Evolutionary conservation across 495 filamentous ascomycete species (phyloP).

Genomic region (Penicillium antarcticum): DNA sequence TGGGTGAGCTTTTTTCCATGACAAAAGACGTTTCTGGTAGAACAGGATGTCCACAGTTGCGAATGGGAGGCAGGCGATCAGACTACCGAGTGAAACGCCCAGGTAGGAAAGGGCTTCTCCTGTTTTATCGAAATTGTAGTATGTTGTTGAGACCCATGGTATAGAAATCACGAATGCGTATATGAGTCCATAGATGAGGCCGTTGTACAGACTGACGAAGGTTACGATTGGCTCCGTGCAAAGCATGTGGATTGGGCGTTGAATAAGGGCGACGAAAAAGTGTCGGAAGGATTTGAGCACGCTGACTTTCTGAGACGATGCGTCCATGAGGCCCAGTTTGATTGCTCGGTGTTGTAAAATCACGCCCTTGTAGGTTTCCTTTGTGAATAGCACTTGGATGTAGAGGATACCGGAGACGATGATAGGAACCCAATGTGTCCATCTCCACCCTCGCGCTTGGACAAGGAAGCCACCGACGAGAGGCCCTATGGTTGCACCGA

Average conservation of each 20-base stretch:
- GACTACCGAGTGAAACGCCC: conserved; percentile 1
- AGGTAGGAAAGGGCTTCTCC: conserved; percentile 4
- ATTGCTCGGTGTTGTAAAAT: conserved; percentile 46
- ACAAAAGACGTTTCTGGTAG: not conserved
- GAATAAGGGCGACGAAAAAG: conserved; percentile 1
- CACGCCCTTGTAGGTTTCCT: conserved; percentile 49
- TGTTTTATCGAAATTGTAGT: not conserved
- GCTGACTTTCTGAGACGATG: not conserved
- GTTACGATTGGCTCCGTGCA: not conserved
- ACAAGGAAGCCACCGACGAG: conserved; percentile 43
- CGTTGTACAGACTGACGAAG: not conserved
- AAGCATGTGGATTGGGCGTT: conserved; percentile 1
- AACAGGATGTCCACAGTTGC: not conserved
- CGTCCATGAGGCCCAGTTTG: conserved; percentile 20
- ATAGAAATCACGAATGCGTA: not conserved
- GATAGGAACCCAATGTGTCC: conserved; percentile 52
- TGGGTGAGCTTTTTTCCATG: conserved; percentile 1
- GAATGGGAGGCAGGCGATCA: not conserved
- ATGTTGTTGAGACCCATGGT: not conserved
- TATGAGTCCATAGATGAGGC: not conserved
- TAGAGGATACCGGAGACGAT: conserved; percentile 36
- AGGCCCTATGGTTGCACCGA: conserved; percentile 44
- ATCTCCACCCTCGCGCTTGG: conserved; percentile 46
- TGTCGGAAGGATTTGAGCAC: not conserved
- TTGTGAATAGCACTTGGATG: conserved; percentile 14